A percentile compares a stretch with the other conserved stretches of the same genome.
Evolutionary conservation across 2,329 filamentous ascomycete species (phyloP).

Genomic region (Colletotrichum liaoningense): DNA sequence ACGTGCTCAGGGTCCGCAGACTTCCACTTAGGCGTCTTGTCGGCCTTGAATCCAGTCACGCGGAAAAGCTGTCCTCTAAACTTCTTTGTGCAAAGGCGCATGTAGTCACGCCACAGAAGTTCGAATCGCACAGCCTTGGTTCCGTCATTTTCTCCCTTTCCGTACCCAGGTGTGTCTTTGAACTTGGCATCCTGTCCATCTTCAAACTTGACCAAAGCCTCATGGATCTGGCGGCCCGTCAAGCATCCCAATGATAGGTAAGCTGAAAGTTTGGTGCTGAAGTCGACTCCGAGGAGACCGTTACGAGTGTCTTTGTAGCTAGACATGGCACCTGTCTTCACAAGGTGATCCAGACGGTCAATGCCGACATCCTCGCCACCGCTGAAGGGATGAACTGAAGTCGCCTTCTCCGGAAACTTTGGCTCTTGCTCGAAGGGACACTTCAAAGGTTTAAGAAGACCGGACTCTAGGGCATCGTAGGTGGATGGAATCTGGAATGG

Average conservation of each 20-base stretch:
- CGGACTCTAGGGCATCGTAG: constrained; percentile 63
- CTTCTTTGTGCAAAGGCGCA: constrained; percentile 80
- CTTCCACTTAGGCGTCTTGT: constrained; percentile 62
- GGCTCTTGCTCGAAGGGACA: constrained; percentile 64
- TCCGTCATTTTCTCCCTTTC: constrained; percentile 77
- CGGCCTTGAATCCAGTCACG: constrained; percentile 70
- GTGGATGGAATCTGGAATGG: constrained; percentile 74
- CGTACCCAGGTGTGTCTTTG: constrained; percentile 65
- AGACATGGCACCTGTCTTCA: constrained; percentile 69
- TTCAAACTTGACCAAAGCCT: constrained; percentile 75
- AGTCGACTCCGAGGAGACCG: constrained; percentile 76
- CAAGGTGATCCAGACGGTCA: constrained; percentile 69
- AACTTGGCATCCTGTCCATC: constrained; percentile 63
- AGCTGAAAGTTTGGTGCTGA: constrained; percentile 80
- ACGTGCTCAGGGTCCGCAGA: constrained; percentile 53
- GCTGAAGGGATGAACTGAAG: constrained; percentile 72
- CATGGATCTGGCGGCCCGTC: constrained; percentile 78
- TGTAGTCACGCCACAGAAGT: constrained; percentile 84
- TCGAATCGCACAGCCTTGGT: constrained; percentile 78
- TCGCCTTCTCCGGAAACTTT: constrained; percentile 60
- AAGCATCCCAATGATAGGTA: constrained; percentile 80
- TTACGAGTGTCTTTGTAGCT: constrained; percentile 79
- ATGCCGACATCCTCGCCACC: constrained; percentile 74
- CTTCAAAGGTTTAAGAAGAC: constrained; percentile 68
- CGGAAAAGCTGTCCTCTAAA: constrained; percentile 74